Evolutionary conservation across 202 grass and related monocot genomes (phyloP).

Genomic region (Elaeis oleifera): DNA sequence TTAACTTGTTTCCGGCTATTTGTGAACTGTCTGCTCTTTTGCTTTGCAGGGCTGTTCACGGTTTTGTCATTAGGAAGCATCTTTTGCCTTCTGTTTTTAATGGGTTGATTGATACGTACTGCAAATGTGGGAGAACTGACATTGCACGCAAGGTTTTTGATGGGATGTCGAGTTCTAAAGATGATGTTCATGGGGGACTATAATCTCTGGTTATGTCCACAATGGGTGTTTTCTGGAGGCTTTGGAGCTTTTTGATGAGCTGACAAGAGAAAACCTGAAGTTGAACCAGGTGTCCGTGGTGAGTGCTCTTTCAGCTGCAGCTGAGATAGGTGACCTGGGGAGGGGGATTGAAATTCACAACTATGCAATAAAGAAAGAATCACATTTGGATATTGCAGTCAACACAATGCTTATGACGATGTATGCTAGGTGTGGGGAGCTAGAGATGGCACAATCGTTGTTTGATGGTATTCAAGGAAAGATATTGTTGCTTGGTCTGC

Average conservation of each 20-base stretch:
- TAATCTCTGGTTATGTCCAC: conserved; percentile 16
- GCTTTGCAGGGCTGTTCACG: conserved; percentile 37
- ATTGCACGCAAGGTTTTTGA: conserved; percentile 16
- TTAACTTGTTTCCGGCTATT: conserved; percentile 43
- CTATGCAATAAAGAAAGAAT: conserved; percentile 20
- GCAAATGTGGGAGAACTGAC: conserved; percentile 29
- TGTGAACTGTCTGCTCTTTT: conserved; percentile 28
- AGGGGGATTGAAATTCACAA: conserved; percentile 18
- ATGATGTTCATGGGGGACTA: conserved; percentile 27
- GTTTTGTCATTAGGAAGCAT: conserved; percentile 23
- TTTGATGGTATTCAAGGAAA: conserved; percentile 29
- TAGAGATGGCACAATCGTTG: conserved; percentile 29
- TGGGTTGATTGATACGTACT: conserved; percentile 35
- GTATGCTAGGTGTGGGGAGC: conserved; percentile 35
- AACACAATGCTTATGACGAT: conserved; percentile 34
- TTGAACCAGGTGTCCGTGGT: conserved; percentile 33
- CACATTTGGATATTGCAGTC: conserved; percentile 22
- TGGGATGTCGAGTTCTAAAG: conserved; percentile 2
- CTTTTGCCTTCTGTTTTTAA: conserved; percentile 21
- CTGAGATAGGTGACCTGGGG: conserved; percentile 26
- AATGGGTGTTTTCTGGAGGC: conserved; percentile 15
- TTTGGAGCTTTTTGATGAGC: conserved; percentile 30
- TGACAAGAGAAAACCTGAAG: conserved; percentile 29
- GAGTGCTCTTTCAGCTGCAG: conserved; percentile 31
- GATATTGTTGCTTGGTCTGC: conserved; percentile 45